A percentile compares a stretch with the other conserved stretches of the same genome.
phyloP scores from a whole-genome alignment of 108 stramenopile species.

The Nitzschia putrida region DNA sequence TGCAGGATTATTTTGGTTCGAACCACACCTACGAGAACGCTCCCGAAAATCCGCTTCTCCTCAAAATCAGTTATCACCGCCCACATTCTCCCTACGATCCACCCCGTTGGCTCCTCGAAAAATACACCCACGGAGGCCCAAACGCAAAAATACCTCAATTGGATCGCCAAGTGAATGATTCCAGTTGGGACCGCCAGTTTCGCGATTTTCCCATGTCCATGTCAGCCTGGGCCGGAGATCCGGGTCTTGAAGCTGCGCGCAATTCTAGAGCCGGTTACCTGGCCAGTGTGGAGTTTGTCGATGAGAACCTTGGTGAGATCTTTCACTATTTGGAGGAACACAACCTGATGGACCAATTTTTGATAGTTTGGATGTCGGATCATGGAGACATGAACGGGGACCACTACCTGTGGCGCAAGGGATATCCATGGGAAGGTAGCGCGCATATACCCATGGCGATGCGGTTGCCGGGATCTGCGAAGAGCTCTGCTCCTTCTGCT shows the following conservation, averaged over 20 bases:
- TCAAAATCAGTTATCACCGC: conserved; percentile 47
- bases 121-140: conserved; percentile 18
- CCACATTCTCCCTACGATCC: conserved; percentile 57
- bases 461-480: conserved; percentile 6
- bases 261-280: conserved; percentile 40
- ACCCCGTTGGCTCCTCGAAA: conserved; percentile 37
- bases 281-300: conserved; percentile 50
- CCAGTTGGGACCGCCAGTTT: conserved; percentile 35
- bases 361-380: conserved; percentile 42
- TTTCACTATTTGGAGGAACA: conserved; percentile 6
- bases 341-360: conserved; percentile 20
- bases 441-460: conserved; percentile 26
- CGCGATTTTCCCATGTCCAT: conserved; percentile 13
- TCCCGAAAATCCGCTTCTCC: conserved; percentile 19
- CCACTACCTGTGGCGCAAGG: conserved; percentile 51
- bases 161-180: conserved; percentile 19
- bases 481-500: neutral
- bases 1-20: conserved; percentile 6
- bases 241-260: conserved; percentile 17
- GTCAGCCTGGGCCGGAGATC: conserved; percentile 41
- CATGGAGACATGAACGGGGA: conserved; percentile 52
- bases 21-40: conserved; percentile 1
- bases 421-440: conserved; percentile 42
- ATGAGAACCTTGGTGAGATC: conserved; percentile 40
- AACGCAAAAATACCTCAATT: conserved; percentile 2